Base-by-base conservation (phyloP, 306 rosid genomes). In the Geum urbanum region DNA sequence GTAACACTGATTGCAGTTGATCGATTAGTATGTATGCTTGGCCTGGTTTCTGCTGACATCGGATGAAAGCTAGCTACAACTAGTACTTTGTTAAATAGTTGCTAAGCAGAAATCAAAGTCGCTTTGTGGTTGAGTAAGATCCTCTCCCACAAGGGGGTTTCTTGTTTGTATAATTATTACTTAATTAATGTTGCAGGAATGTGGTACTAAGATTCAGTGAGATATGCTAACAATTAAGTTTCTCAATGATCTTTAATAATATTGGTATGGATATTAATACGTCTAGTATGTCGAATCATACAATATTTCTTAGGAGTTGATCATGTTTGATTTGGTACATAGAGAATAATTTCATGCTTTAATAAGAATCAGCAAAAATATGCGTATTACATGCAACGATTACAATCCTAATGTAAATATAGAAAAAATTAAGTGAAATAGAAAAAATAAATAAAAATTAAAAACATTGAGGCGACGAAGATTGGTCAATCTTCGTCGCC, bases 141-240 rank as follows among this genome's bases (percentile, higher is more conserved):
- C 58, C 32, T 69, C 44, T 39, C 48, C 27, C 48, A n/a, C 19
- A 27, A 20, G 49, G 56, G 54, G 67, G 47, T 71, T 39, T 64
- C 76, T 64, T 56, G 55, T 49, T 49, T 77, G 76, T 71, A 64
- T 71, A 14, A 40, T 64, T 71, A 32, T 15, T 27, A 35, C 61
- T 24, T 5, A 43, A 27, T 27, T 27, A 27, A 40, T 63, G 49
- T 24, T 69, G 53, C 48, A 69, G 65, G 32, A 48, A 20, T 61
- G 3, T 22, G 32, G 22, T 58, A 2, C 60, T 60, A 49, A 47
- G 37, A 32, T 9, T 69, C 15, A n/a, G 41, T 18, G 63, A 61
- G 65, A 69, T 46, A 53, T 52, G 37, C 27, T 57, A 67, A 66
- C 62, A 67, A 6, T 32, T 6, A n/a, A 58, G 19, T 19, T 58